Evolutionary conservation across 2,329 filamentous ascomycete species (phyloP), one percentile per base, ranked within the genome.

Genomic region (Huntiella omanensis): DNA sequence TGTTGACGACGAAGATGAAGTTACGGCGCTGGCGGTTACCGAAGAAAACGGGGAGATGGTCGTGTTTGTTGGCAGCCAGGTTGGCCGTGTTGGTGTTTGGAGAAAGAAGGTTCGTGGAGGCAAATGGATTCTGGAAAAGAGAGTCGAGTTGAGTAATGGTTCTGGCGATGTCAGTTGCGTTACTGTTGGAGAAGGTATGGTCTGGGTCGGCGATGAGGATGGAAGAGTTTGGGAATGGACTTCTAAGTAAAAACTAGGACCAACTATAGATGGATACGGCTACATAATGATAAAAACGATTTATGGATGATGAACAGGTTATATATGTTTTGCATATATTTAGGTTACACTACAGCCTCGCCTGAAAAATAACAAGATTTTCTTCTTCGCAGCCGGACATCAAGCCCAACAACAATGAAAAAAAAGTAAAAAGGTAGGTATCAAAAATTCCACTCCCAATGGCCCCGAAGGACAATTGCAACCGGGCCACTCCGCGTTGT

Each of bases 141-240:
- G 95, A 52, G 80, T 88, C 51, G 71, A 80, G 47, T 69, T 98
- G 47, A 84, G 93, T 78, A 69, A 65, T 34, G 47, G 47, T 3
- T 22, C 73, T 58, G 78, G 80, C 2, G 78, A 80, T 0, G 87
- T 96, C 50, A 93, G 83, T 34, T 92, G 83, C 57, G 82, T 98
- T 45, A 69, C 83, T 48, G 82, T 88, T 2, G 82, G 87, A 71
- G 76, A 83, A 45, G 78, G 80, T 52, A 72, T 80, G 51, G 77
- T 96, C 7, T 96, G 95, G 61, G 94, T 87, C 0, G 91, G 88
- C 3, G 91, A 96, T 64, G 91, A 96, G 52, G 81, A 86, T 52
- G 91, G 91, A 28, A 72, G 79, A 67, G 88, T 98, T 62, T 49
- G 48, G 48, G 48, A 49, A 13, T 49, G 48, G 48, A 43, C 40